Conservation (phyloP, 1,284 basidiomycete genomes). For the Tremellales sp. region DNA sequence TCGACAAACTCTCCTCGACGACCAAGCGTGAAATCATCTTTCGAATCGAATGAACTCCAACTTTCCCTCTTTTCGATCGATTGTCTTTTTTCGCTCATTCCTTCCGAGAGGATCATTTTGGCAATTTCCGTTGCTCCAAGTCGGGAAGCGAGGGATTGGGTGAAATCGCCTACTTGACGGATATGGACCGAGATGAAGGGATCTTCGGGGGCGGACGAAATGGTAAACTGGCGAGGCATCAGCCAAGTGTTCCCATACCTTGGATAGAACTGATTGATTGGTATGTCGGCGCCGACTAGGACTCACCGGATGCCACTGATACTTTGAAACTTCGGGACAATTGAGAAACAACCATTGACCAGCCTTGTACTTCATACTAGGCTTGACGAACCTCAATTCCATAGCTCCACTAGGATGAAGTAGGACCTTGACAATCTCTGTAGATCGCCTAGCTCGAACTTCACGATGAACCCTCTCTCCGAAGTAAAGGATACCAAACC, state of each 20-base stretch:
- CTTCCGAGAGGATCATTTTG: not conserved
- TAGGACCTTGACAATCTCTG: slow-evolving; percentile 61
- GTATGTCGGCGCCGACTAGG: slow-evolving; percentile 6
- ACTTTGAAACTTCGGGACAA: slow-evolving; percentile 72
- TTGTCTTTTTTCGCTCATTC: slow-evolving; percentile 57
- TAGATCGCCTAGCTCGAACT: slow-evolving; percentile 67
- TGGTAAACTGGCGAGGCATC: slow-evolving; percentile 61
- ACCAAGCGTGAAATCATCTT: slow-evolving; percentile 29
- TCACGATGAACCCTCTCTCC: slow-evolving; percentile 75
- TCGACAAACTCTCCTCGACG: slow-evolving; percentile 72
- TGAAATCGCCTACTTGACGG: slow-evolving; percentile 83
- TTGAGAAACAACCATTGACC: slow-evolving; percentile 89
- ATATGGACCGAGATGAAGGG: slow-evolving; percentile 84
- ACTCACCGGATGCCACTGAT: slow-evolving; percentile 84
- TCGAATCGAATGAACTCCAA: not conserved
- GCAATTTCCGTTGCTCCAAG: slow-evolving; percentile 65
- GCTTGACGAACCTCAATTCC: slow-evolving; percentile 83
- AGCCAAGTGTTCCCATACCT: not conserved
- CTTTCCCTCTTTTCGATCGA: slow-evolving; percentile 23
- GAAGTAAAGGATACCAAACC: slow-evolving; percentile 80
- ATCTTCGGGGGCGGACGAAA: slow-evolving; percentile 86
- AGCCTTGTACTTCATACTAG: slow-evolving; percentile 79
- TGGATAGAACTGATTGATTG: slow-evolving; percentile 12
- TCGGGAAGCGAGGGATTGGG: slow-evolving; percentile 69
- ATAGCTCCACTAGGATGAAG: slow-evolving; percentile 61